A percentile compares a stretch with the other conserved stretches of the same genome.
Evolutionary conservation across 1,284 basidiomycete species (phyloP).

Genomic region (Cutaneotrichosporon arboriforme): DNA sequence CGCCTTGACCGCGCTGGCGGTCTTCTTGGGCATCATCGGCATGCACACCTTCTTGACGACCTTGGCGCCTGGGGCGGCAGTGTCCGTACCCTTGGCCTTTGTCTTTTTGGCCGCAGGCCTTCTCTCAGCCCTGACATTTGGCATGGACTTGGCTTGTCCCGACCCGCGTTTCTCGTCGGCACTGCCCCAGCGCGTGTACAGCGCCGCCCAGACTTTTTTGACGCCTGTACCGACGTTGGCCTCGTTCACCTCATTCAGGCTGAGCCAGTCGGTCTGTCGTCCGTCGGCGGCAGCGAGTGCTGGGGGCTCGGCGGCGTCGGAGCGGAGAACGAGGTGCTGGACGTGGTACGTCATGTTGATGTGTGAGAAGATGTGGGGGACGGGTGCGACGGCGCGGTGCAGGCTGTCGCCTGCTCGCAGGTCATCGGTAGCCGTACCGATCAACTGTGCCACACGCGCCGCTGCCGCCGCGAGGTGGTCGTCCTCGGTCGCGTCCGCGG

Average conservation of each 20-base stretch:
- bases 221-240: conserved; percentile 48
- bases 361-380: conserved; percentile 83
- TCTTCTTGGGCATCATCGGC: neutral
- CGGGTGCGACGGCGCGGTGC: neutral
- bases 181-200: conserved; percentile 35
- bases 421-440: neutral
- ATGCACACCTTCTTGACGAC: conserved; percentile 1
- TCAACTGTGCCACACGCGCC: neutral
- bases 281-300: neutral
- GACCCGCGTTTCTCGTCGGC: conserved; percentile 17
- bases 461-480: conserved; percentile 12
- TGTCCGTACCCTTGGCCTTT: neutral
- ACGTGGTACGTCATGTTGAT: conserved; percentile 83
- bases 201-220: conserved; percentile 45
- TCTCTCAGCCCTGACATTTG: neutral
- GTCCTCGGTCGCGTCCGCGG: neutral
- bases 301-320: neutral
- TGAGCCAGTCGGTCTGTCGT: conserved; percentile 27
- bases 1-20: neutral
- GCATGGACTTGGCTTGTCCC: neutral
- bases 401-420: no score
- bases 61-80: neutral
- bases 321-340: conserved; percentile 27
- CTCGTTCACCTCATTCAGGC: conserved; percentile 23
- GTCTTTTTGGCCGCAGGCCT: neutral